Evolutionary conservation across 768 basidiomycete genomes (phyloP).

Genomic region (Amanita phalloides): DNA sequence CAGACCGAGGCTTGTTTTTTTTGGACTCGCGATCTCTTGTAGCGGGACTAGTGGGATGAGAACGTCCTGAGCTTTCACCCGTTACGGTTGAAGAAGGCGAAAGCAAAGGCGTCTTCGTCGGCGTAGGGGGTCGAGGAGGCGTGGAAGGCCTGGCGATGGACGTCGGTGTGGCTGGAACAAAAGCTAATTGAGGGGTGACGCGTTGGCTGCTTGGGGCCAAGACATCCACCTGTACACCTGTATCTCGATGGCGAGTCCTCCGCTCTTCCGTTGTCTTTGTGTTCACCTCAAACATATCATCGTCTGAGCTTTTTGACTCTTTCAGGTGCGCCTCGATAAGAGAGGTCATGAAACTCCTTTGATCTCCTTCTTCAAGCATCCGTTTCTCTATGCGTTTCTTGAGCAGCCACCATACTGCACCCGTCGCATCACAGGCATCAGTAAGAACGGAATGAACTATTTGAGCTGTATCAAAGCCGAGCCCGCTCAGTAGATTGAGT

Average conservation of each 20-base stretch:
- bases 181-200: constrained; percentile 50
- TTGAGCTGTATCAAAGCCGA: constrained; percentile 92
- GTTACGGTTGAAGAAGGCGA: constrained; percentile 45
- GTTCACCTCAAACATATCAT: not conserved
- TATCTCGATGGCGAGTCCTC: constrained; percentile 21
- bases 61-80: constrained; percentile 41
- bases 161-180: constrained; percentile 75
- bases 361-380: constrained; percentile 22
- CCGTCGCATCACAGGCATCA: constrained; percentile 87
- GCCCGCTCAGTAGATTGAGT: constrained; percentile 55
- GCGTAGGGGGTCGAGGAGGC: constrained; percentile 41
- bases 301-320: not conserved
- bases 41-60: constrained; percentile 62
- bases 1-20: constrained; percentile 62
- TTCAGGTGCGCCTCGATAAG: constrained; percentile 2
- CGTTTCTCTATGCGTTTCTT: constrained; percentile 67
- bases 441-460: constrained; percentile 88
- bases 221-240: constrained; percentile 37
- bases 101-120: constrained; percentile 39
- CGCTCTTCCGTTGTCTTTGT: constrained; percentile 11
- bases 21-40: constrained; percentile 38
- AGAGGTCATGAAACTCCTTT: constrained; percentile 4
- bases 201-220: constrained; percentile 19
- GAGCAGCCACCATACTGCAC: constrained; percentile 96
- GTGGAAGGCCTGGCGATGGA: constrained; percentile 30